Evolutionary conservation across 108 stramenopile genomes (phyloP).

Genomic region (Parmales sp.): DNA sequence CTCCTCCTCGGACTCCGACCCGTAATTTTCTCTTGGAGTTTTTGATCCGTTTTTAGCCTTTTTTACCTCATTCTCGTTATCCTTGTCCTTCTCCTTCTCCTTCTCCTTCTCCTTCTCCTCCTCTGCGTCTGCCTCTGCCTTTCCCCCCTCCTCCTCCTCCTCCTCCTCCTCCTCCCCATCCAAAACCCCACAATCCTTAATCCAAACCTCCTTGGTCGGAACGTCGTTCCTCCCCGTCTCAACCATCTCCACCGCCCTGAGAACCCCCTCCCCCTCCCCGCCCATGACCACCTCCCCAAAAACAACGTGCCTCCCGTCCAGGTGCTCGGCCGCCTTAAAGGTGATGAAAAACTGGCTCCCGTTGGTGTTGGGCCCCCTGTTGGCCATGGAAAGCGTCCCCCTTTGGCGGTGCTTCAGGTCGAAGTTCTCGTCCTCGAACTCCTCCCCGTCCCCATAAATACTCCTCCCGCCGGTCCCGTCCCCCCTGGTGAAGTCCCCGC

Average conservation of each 20-base stretch:
- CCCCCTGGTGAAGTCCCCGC: slow-evolving; percentile 78
- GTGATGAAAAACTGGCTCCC: slow-evolving; percentile 83
- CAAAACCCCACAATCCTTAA: slow-evolving; percentile 52
- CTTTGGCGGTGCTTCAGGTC: slow-evolving; percentile 40
- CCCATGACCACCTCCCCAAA: slow-evolving; percentile 73
- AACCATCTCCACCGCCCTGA: slow-evolving; percentile 67
- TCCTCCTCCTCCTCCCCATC: slow-evolving; percentile 23
- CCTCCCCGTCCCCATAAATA: slow-evolving; percentile 42
- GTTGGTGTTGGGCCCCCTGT: slow-evolving; percentile 74
- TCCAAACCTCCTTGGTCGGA: slow-evolving; percentile 35
- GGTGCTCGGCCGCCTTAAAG: slow-evolving; percentile 55
- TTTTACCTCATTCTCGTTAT: slow-evolving; percentile 27
- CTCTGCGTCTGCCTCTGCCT: slow-evolving; percentile 13
- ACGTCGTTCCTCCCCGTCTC: slow-evolving; percentile 35
- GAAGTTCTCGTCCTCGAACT: slow-evolving; percentile 57
- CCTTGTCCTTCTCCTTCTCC: slow-evolving; percentile 34
- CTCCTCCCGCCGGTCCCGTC: slow-evolving; percentile 74
- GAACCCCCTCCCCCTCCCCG: slow-evolving; percentile 47
- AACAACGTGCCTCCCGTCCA: slow-evolving; percentile 85
- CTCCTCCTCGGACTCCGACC: slow-evolving; percentile 38
- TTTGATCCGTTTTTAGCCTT: slow-evolving; percentile 3
- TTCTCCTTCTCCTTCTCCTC: slow-evolving; percentile 19
- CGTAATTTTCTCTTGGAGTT: slow-evolving; percentile 3
- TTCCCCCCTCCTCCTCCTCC: slow-evolving; percentile 11
- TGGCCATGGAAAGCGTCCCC: slow-evolving; percentile 75